Base-by-base conservation (phyloP, 2,329 filamentous ascomycete genomes). In the Apiospora arundinis region DNA sequence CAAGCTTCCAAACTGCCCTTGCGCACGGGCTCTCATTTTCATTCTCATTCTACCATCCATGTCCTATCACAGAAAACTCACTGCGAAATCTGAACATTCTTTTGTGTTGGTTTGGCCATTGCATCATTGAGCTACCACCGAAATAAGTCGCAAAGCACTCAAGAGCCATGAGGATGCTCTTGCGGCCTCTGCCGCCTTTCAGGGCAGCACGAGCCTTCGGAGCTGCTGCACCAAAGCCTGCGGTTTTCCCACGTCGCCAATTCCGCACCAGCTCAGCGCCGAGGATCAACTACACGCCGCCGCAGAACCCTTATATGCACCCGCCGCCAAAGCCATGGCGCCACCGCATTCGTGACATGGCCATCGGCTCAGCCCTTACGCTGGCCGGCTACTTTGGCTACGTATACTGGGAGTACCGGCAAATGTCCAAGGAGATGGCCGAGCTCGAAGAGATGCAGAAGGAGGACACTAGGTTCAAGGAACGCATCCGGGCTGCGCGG, bases 261-360 rank as follows among this genome's bases (percentile, higher is more conserved):
- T 67, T 67, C n/a, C 65, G 65, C 65, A 46, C 65, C 23, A 11
- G 40, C 44, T 18, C 65, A 44, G 45, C 46, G 8, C 46, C 28
- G 32, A n/a, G 37, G 25, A 42, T 40, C 46, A 49, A 69, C 67
- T 69, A 69, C 67, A 69, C 46, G n/a, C 67, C 67, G 16, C 67
- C 67, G 16, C 67, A 69, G 67, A 49, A 48, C 67, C 67, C 67
- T n/a, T 52, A 37, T 23, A 52, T 25, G 21, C 46, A 69, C 28
- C 67, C 45, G 4, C 67, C 45, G 46, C 67, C 67, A 5, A 52
- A 69, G 23, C 67, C 67, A 42, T 69, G 67, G 67, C 67, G 32
- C n/a, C 67, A 69, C 48, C 67, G 67, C 25, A n/a, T 69, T 21
- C 67, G 46, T 23, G 67, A 69, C 46, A 69, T 69, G 67, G 67